These are phyloP conservation scores for Leccinum barrowsii DNA, from an alignment of 768 basidiomycete species.

Conservation along the genomic window DNA sequence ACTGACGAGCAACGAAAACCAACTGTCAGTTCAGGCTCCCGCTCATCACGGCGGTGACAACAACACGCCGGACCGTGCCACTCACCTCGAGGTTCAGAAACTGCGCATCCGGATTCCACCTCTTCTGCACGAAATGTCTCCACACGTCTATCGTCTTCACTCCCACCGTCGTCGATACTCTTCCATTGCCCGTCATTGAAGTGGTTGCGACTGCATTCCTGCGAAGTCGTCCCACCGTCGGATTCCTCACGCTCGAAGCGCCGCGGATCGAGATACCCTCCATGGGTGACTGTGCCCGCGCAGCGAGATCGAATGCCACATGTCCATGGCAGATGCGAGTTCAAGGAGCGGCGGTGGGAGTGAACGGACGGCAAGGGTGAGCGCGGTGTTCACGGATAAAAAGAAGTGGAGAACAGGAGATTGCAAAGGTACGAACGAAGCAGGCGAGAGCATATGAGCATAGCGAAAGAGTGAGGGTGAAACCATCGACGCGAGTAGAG, in stretches of 20 bases:
- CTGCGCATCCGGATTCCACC: constrained; percentile 65
- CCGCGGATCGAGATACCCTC: constrained; percentile 65
- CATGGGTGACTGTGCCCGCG: constrained; percentile 40
- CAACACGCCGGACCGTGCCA: constrained; percentile 1
- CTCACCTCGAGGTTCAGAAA: constrained; percentile 84
- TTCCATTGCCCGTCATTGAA: constrained; percentile 6
- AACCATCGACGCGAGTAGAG: constrained; percentile 14
- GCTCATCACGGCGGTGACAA: neutral
- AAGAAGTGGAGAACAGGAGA: neutral
- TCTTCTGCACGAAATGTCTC: constrained; percentile 67
- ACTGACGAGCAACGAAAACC: constrained; percentile 39
- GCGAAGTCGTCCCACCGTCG: constrained; percentile 51
- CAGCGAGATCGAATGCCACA: constrained; percentile 36
- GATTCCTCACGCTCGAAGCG: constrained; percentile 45
- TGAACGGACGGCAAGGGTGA: constrained; percentile 35
- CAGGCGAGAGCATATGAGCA: constrained; percentile 7
- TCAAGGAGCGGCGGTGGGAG: constrained; percentile 25
- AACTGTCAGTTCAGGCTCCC: neutral
- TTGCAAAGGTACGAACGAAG: constrained; percentile 11
- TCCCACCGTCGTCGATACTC: constrained; percentile 20
- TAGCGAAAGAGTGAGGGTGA: constrained; percentile 8
- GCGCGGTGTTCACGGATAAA: constrained; percentile 30
- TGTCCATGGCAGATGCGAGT: constrained; percentile 18
- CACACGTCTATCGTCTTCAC: constrained; percentile 60
- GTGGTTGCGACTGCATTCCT: constrained; percentile 50